These are phyloP conservation scores for Piper betle DNA, from an alignment of 164 flowering plant species.

Conservation along the genomic window DNA sequence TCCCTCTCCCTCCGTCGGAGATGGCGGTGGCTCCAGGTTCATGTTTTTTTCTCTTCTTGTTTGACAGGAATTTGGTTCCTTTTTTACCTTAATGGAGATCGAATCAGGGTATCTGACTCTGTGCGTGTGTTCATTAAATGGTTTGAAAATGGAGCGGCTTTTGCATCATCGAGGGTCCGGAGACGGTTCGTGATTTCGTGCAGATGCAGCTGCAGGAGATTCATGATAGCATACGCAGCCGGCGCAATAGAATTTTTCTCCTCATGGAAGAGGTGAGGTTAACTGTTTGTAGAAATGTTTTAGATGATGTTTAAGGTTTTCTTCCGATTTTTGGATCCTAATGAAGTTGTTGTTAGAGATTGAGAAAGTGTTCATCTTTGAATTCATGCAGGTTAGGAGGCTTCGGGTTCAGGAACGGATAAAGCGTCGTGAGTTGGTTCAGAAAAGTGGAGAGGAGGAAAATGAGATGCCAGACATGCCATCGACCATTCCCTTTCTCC, in stretches of 20 bases:
- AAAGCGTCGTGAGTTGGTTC: conserved; percentile 22
- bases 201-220: conserved; percentile 81
- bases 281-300: neutral
- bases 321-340: too few relatives aligned
- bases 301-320: too few relatives aligned
- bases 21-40: neutral
- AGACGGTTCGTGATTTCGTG: conserved; percentile 74
- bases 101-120: neutral
- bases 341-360: too few relatives aligned
- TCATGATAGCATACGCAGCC: conserved; percentile 63
- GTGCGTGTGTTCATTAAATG: neutral
- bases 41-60: too few relatives aligned
- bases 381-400: conserved; percentile 52
- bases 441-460: conserved; percentile 36
- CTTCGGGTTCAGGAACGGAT: conserved; percentile 63
- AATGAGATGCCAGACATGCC: conserved; percentile 87
- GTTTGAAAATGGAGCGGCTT: conserved; percentile 32
- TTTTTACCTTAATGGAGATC: too few relatives aligned
- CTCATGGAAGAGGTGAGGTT: conserved; percentile 87
- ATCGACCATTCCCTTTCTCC: conserved; percentile 80
- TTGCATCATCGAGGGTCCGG: conserved; percentile 95
- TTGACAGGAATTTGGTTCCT: neutral
- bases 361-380: neutral
- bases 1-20: neutral
- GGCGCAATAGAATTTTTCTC: conserved; percentile 83